These are phyloP conservation scores for Ophiostoma piceae DNA, from an alignment of 2,329 filamentous ascomycete species.

Conservation along the genomic window DNA sequence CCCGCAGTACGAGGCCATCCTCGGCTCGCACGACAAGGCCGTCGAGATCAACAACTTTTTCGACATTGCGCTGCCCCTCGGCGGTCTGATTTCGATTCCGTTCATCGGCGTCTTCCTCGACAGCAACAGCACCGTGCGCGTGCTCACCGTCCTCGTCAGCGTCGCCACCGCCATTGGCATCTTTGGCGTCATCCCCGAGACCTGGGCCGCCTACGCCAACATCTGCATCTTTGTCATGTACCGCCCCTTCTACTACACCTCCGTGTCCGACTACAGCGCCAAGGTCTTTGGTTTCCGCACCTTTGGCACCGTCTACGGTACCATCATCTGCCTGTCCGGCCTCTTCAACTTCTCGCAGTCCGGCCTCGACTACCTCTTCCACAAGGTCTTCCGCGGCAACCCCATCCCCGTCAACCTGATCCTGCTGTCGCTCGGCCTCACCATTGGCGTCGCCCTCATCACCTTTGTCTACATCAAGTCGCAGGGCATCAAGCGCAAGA, in stretches of 20 bases:
- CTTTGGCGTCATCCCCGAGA: slow-evolving; percentile 65
- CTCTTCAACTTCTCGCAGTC: slow-evolving; percentile 80
- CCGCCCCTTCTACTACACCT: slow-evolving; percentile 84
- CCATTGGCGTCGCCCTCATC: slow-evolving; percentile 62
- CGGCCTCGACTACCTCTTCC: slow-evolving; percentile 71
- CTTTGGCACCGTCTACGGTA: slow-evolving; percentile 89
- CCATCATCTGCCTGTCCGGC: slow-evolving; percentile 81
- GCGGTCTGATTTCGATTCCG: slow-evolving; percentile 77
- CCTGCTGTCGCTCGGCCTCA: slow-evolving; percentile 55
- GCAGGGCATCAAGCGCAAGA: slow-evolving; percentile 35
- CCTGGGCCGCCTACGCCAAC: slow-evolving; percentile 69
- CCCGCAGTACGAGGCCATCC: slow-evolving; percentile 72
- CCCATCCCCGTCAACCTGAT: slow-evolving; percentile 73
- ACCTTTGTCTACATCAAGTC: slow-evolving; percentile 53
- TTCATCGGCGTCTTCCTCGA: slow-evolving; percentile 81
- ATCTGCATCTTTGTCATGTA: slow-evolving; percentile 77
- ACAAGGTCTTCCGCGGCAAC: slow-evolving; percentile 63
- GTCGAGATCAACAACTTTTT: slow-evolving; percentile 75
- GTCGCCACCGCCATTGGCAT: slow-evolving; percentile 70
- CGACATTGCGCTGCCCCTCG: slow-evolving; percentile 70
- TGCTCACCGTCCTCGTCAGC: slow-evolving; percentile 64
- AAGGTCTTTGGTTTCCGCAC: slow-evolving; percentile 91
- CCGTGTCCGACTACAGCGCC: slow-evolving; percentile 81
- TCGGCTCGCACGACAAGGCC: slow-evolving; percentile 57
- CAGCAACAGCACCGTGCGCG: slow-evolving; percentile 64